Evolutionary conservation across 257 asterid genomes (phyloP).

Genomic region (Galeopsis tetrahit): DNA sequence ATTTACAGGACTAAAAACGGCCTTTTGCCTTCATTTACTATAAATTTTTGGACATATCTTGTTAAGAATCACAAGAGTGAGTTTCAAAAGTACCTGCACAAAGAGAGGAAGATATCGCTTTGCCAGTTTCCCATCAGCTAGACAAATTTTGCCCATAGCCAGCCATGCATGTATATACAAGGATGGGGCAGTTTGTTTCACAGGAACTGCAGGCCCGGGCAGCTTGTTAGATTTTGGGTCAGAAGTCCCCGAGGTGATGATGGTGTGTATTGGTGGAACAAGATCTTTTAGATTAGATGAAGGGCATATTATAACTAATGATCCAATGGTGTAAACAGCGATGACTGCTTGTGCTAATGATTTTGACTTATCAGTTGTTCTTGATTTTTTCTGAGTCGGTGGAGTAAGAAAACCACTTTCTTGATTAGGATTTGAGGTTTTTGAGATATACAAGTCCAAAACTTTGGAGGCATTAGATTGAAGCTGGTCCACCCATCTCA

Average conservation of each 20-base stretch:
- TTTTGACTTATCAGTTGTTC: slow-evolving; percentile 42
- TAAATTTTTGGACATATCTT: slow-evolving; percentile 10
- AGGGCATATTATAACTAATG: slow-evolving; percentile 74
- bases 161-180: slow-evolving; percentile 87
- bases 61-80: slow-evolving; percentile 15
- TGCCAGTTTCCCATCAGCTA: slow-evolving; percentile 89
- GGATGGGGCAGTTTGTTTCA: slow-evolving; percentile 69
- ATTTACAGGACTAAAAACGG: no score
- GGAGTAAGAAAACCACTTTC: slow-evolving; percentile 61
- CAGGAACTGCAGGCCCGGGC: slow-evolving; percentile 46
- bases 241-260: slow-evolving; percentile 70
- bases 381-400: slow-evolving; percentile 43
- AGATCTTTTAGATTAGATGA: slow-evolving; percentile 60
- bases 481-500: slow-evolving; percentile 75
- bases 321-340: slow-evolving; percentile 85
- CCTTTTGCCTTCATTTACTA: not conserved
- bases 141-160: slow-evolving; percentile 93
- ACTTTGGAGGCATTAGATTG: slow-evolving; percentile 61
- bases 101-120: slow-evolving; percentile 93
- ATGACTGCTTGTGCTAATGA: slow-evolving; percentile 52
- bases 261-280: slow-evolving; percentile 70
- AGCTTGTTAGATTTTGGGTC: slow-evolving; percentile 55
- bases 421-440: slow-evolving; percentile 42
- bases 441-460: slow-evolving; percentile 61
- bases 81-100: slow-evolving; percentile 70